Percentiles rank a stretch among this genome's conserved stretches.
Conservation (phyloP, 2,329 filamentous ascomycete species). For the Fulvia fulva region DNA sequence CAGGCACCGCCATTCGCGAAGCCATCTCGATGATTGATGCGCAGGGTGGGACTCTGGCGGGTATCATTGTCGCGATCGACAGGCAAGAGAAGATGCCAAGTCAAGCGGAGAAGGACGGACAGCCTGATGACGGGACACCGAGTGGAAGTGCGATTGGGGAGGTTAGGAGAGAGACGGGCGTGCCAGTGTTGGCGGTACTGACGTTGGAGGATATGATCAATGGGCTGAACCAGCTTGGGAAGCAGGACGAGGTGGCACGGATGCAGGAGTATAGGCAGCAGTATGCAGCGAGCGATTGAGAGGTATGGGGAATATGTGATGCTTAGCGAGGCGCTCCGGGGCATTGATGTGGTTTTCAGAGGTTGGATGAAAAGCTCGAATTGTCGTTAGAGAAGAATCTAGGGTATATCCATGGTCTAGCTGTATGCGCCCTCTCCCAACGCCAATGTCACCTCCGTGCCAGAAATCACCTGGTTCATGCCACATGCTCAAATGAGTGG, state of each 20-base stretch:
- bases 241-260: constrained; percentile 46
- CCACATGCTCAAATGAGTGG: background rate
- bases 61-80: constrained; percentile 85
- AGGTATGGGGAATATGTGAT: background rate
- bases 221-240: constrained; percentile 42
- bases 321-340: background rate
- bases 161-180: constrained; percentile 74
- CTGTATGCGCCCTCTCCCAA: background rate
- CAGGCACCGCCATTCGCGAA: constrained; percentile 89
- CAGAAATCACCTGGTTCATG: background rate
- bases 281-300: constrained; percentile 34
- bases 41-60: constrained; percentile 79
- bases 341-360: background rate
- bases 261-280: constrained; percentile 67
- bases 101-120: constrained; percentile 37
- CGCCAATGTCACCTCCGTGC: background rate
- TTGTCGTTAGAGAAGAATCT: background rate
- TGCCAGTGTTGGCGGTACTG: constrained; percentile 79
- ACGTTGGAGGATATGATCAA: constrained; percentile 73
- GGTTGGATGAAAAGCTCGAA: background rate
- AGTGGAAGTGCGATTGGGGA: constrained; percentile 80
- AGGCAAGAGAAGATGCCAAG: constrained; percentile 75
- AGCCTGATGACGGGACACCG: constrained; percentile 61
- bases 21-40: constrained; percentile 83
- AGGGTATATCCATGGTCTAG: background rate